A percentile compares a stretch with the other conserved stretches of the same genome.
These are phyloP conservation scores for Eucalyptus albens DNA, from an alignment of 345 rosid species.

Conservation along the genomic window DNA sequence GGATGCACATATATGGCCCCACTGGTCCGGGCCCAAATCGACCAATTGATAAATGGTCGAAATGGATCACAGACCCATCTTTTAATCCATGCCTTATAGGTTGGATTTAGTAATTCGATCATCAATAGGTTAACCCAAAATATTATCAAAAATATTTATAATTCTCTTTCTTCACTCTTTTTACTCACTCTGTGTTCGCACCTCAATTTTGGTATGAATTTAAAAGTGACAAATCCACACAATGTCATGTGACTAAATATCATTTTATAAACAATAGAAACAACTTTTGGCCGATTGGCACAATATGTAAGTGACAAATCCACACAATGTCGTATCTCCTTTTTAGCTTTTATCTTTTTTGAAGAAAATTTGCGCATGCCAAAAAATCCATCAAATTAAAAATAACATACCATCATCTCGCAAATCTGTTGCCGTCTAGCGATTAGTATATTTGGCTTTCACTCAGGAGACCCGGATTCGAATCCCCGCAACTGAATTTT, in stretches of 20 bases:
- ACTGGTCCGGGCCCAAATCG: accelerated
- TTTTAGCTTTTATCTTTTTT: too few species aligned
- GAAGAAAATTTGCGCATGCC: neutral
- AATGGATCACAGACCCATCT: too few species aligned
- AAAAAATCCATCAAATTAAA: accelerated
- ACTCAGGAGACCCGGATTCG: slow-evolving; percentile 91
- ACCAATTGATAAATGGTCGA: too few species aligned
- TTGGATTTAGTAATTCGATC: too few species aligned
- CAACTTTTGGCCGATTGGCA: neutral
- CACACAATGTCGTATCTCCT: neutral
- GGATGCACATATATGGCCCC: too few species aligned
- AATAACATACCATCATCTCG: accelerated
- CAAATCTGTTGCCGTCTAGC: slow-evolving; percentile 61
- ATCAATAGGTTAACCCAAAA: too few species aligned
- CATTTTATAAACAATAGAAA: neutral
- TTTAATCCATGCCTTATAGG: accelerated
- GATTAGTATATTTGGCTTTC: slow-evolving; percentile 90
- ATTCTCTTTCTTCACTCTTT: too few species aligned
- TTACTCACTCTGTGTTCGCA: accelerated
- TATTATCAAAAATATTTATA: too few species aligned
- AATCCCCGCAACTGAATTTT: slow-evolving; percentile 63
- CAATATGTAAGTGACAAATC: accelerated
- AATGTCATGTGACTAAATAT: neutral
- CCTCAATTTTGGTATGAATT: too few species aligned
- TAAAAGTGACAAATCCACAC: too few species aligned